Evolutionary conservation across 1,284 basidiomycete species (phyloP).

Genomic region (Sanghuangporus baumii): DNA sequence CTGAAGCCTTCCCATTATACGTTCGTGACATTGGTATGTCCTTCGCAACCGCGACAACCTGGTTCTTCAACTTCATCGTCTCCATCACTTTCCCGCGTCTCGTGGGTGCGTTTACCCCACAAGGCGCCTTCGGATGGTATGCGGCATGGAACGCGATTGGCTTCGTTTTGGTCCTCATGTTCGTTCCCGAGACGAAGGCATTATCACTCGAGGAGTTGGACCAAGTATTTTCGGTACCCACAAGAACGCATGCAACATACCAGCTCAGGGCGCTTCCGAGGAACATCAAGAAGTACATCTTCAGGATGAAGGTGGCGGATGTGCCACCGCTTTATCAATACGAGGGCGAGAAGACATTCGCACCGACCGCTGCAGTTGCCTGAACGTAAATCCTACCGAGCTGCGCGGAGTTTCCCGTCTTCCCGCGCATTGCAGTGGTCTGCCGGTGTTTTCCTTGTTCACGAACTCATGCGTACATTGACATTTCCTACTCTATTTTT

Average conservation of each 20-base stretch:
- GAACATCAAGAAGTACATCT: constrained; percentile 53
- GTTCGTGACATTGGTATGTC: constrained; percentile 47
- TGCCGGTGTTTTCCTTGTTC: neutral
- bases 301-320: constrained; percentile 37
- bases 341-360: constrained; percentile 30
- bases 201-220: constrained; percentile 60
- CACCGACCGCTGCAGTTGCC: constrained; percentile 4
- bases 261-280: constrained; percentile 52
- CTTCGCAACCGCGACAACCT: constrained; percentile 48
- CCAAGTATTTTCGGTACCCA: constrained; percentile 60
- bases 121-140: constrained; percentile 49
- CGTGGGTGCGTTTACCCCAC: constrained; percentile 37
- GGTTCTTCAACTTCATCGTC: constrained; percentile 51
- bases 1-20: constrained; percentile 60
- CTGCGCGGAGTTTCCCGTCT: neutral
- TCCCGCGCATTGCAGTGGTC: neutral
- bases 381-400: neutral
- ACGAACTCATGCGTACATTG: neutral
- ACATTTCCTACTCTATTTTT: neutral
- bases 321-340: constrained; percentile 47
- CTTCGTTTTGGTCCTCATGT: constrained; percentile 44
- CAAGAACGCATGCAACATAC: constrained; percentile 46
- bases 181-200: constrained; percentile 59
- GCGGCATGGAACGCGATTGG: constrained; percentile 49
- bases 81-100: constrained; percentile 58